Base-by-base conservation (phyloP, 192 early-diverging fungal genomes). In the Podila epigama region DNA sequence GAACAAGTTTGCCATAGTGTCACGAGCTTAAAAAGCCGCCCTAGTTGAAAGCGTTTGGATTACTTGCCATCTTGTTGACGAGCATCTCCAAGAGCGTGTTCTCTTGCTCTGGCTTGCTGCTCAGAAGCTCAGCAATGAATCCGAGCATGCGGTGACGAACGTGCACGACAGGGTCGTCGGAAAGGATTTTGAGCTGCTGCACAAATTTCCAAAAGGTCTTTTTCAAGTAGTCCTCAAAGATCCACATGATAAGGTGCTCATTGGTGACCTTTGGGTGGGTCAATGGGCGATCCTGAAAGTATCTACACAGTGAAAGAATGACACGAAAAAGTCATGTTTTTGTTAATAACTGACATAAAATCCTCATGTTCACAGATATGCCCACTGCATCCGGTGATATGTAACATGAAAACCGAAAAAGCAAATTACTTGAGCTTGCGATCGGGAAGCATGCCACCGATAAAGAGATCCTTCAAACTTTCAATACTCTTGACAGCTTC, bases 181-280 rank as follows among this genome's bases (percentile, higher is more conserved):
- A 85, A 48, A 96, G 84, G 44, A 89, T 85, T 89, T 99, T 96
- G 61, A 98, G 82, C n/a, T 90, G 59, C 75, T 92, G 88, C 42
- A 99, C 87, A 68, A 97, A 91, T 29, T 97, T 93, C 83, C 93
- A 97, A 84, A 96, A 97, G 5, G 84, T 70, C 56, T 92, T 92
- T 81, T 99, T 99, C 50, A 99, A 78, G 60, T 85, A 84, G 84
- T 98, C 96, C 85, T 99, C 97, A 83, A 93, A 99, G 37, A 87
- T 90, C 96, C 96, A 99, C 55, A 93, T 54, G 18, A 97, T 85
- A 75, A 96, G 84, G 81, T 99, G 95, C 64, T 82, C 71, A 36
- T 84, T 80, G 6, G 86, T 87, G 7, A 92, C 87, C 9, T 86
- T 70, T 12, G 68, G 64, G 18, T 88, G 85, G 11, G 81, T 75